Conservation (phyloP, 257 asterid species). For the Lithospermum erythrorhizon region DNA sequence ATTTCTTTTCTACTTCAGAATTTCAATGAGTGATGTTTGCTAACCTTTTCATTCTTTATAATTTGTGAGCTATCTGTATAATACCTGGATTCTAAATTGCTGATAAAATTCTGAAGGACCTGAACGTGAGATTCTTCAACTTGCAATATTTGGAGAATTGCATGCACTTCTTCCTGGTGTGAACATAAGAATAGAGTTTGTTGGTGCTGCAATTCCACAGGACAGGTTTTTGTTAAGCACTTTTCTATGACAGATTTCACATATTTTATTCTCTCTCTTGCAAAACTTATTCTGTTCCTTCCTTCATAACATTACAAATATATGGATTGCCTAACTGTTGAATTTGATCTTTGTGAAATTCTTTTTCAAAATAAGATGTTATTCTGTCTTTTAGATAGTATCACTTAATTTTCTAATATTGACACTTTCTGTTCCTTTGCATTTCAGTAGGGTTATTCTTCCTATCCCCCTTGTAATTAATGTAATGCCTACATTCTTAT, state of each 20-base stretch:
- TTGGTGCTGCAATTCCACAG: slow-evolving; percentile 73
- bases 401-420: too few relatives aligned
- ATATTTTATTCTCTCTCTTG: neutral
- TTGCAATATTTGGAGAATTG: slow-evolving; percentile 68
- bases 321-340: neutral
- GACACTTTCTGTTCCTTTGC: too few relatives aligned
- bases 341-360: too few relatives aligned
- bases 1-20: neutral
- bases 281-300: neutral
- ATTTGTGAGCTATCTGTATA: neutral
- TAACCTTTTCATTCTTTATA: neutral
- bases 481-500: neutral
- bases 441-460: neutral
- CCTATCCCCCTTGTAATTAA: neutral
- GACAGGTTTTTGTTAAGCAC: slow-evolving; percentile 33
- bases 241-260: too few relatives aligned
- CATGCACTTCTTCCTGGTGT: slow-evolving; percentile 70
- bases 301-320: neutral
- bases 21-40: neutral
- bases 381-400: too few relatives aligned
- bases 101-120: slow-evolving; percentile 49
- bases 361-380: too few relatives aligned
- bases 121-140: slow-evolving; percentile 75
- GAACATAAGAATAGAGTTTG: slow-evolving; percentile 47
- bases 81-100: slow-evolving; percentile 7